Evolutionary conservation across 2,329 filamentous ascomycete genomes (phyloP).

Genomic region (Curvularia eragrostidis): DNA sequence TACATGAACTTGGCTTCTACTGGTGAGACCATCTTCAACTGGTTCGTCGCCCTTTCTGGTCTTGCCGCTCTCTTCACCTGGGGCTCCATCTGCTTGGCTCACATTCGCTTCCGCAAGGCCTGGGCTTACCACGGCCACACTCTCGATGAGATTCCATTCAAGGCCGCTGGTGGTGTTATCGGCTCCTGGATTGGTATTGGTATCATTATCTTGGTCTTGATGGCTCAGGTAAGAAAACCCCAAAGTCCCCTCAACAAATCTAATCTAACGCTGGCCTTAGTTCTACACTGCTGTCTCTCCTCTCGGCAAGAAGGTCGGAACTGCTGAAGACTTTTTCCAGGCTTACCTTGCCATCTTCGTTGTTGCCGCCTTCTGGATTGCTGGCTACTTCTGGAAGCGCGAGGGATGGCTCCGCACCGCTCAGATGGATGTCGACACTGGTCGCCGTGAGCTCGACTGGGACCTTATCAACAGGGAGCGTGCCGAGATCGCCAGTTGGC

Average conservation of each 20-base stretch:
- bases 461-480: slow-evolving; percentile 65
- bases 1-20: slow-evolving; percentile 64
- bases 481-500: slow-evolving; percentile 59
- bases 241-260: not conserved
- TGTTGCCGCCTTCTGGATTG: slow-evolving; percentile 51
- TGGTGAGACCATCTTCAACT: slow-evolving; percentile 69
- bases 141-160: slow-evolving; percentile 56
- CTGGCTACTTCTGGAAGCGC: slow-evolving; percentile 70
- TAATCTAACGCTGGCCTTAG: slow-evolving; percentile 26
- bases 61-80: slow-evolving; percentile 80
- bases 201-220: slow-evolving; percentile 50
- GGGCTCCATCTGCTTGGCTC: slow-evolving; percentile 84
- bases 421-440: slow-evolving; percentile 72
- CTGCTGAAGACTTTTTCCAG: slow-evolving; percentile 55
- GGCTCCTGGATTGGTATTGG: slow-evolving; percentile 51
- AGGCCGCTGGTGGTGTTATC: slow-evolving; percentile 49
- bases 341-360: slow-evolving; percentile 57
- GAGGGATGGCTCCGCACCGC: slow-evolving; percentile 63
- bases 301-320: slow-evolving; percentile 33
- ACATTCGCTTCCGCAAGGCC: slow-evolving; percentile 82
- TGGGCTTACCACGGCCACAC: slow-evolving; percentile 50
- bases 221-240: slow-evolving; percentile 46
- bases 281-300: slow-evolving; percentile 52
- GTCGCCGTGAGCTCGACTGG: slow-evolving; percentile 70
- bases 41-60: slow-evolving; percentile 78